Evolutionary conservation across 2,329 filamentous ascomycete species (phyloP), one percentile per base, ranked within the genome.

Genomic region (Cordyceps javanica): DNA sequence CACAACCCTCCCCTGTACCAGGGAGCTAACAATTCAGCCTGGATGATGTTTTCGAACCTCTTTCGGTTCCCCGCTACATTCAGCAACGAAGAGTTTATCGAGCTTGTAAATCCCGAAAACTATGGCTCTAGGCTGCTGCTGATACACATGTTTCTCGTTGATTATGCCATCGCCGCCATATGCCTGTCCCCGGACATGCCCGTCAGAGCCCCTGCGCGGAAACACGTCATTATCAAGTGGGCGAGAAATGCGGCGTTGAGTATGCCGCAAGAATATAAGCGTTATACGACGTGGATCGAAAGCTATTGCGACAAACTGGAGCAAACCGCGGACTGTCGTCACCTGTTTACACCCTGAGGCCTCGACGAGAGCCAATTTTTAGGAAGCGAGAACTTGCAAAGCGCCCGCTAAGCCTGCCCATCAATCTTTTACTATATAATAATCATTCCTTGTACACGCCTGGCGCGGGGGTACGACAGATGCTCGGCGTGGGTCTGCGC

Each of bases 101-200:
- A 63, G 1, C 72, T 74, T 25, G 63, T 65, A 7, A 59, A 70
- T 32, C 60, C 68, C 0, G 61, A 62, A 5, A 73, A 72, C 57
- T 62, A 68, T 52, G 54, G 62, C 1, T 67, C 67, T 2, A 70
- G 73, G 53, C 62, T 75, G 1, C 63, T 74, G 1, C 62, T 72
- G 23, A 67, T 73, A 6, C 72, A 75, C 60, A 69, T 70, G 60
- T 68, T 73, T 19, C 62, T 75, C 2, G 53, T 70, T 3, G 68
- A 70, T 23, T 69, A 70, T 41, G 45, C 67, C 0, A 57, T 69
- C 3, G 67, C 63, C 4, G 59, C 59, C 14, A 64, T 60, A 28
- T 65, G 64, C 23, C 60, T 68, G 16, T 51, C 64, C 0, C 62
- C 61, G 2, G 41, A 57, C 3, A 60, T 64, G 21, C 59, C 60